Conservation (phyloP, 2,329 filamentous ascomycete species). For the Dactylellina cionopaga region DNA sequence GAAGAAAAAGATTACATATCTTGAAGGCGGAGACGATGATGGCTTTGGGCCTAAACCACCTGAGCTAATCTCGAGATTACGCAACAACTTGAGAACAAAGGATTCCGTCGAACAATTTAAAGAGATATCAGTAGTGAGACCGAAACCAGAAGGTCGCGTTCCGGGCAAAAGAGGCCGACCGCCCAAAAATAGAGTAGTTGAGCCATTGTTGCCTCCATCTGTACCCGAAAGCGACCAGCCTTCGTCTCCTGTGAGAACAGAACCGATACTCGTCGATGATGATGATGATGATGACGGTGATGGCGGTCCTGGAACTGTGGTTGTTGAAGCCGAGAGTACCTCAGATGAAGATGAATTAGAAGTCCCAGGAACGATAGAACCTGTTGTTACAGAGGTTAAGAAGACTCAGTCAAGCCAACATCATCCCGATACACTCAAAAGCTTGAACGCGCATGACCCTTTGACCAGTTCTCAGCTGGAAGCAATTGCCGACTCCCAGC, state of each 20-base stretch:
- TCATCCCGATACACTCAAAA: background rate
- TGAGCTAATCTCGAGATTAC: constrained; percentile 11
- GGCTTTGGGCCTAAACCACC: constrained; percentile 10
- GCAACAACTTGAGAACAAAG: constrained; percentile 14
- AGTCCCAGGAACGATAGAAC: constrained; percentile 33
- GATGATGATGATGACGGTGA: background rate
- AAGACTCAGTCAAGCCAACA: constrained; percentile 36
- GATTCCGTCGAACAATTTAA: constrained; percentile 32
- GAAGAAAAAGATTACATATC: constrained; percentile 16
- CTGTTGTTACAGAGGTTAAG: constrained; percentile 27
- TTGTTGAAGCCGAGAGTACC: background rate
- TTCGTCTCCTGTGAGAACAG: background rate
- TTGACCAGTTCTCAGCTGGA: constrained; percentile 8
- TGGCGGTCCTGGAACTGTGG: background rate
- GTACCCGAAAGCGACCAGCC: background rate
- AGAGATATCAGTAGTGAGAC: constrained; percentile 29
- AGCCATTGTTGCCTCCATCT: constrained; percentile 20
- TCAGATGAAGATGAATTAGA: constrained; percentile 24
- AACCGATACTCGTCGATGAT: background rate
- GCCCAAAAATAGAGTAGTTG: constrained; percentile 11
- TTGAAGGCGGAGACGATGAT: constrained; percentile 10
- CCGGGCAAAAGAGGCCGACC: constrained; percentile 21
- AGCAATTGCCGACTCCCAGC: constrained; percentile 28
- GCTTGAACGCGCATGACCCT: background rate
- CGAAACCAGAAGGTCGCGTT: background rate